Base-by-base conservation (phyloP, 148 eudicot genomes). In the Camellia japonica region DNA sequence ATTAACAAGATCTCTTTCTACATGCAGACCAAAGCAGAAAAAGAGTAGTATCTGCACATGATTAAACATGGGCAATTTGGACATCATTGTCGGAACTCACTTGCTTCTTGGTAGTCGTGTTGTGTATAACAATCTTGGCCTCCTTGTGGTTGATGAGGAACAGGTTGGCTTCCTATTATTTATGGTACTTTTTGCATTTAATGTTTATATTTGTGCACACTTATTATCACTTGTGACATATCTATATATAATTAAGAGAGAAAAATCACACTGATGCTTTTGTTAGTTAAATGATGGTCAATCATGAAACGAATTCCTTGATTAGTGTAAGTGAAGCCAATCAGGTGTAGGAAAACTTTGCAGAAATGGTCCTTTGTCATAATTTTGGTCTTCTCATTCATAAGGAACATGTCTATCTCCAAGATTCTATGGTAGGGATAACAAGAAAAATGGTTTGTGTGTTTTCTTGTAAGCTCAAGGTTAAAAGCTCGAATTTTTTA, bases 91-190 rank as follows among this genome's bases (percentile, higher is more conserved):
- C 73, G 99, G 99, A 79, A 95, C 99, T 70, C 99, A 95, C 85
- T 85, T 97, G 30, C 92, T 95, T 83, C 94, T 95, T 59, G 99
- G 99, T 49, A 86, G 78, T 80, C 97, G 97, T 64, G 95, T 93
- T 81, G 91, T 88, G 55, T 95, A 95, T 78, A 91, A 79, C 81
- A 93, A 90, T 74, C 87, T 95, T n/a, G 99, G 99, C 78, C 93
- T 95, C 80, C 97, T 93, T 78, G 97, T 95, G 76, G 97, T 95
- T 85, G 99, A 95, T 80, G 99, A 95, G 83, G 99, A 95, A 88
- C 99, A 95, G 99, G 99, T 95, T 81, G 82, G 85, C 38, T 69
- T 86, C 78, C 79, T 81, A 63, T 64, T 68, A 61, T 78, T 58
- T 54, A 38, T 75, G 43, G 43, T 52, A 43, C 23, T n/a, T 3